Evolutionary conservation across 2,329 filamentous ascomycete species (phyloP).

Genomic region (Venturia aucupariae): DNA sequence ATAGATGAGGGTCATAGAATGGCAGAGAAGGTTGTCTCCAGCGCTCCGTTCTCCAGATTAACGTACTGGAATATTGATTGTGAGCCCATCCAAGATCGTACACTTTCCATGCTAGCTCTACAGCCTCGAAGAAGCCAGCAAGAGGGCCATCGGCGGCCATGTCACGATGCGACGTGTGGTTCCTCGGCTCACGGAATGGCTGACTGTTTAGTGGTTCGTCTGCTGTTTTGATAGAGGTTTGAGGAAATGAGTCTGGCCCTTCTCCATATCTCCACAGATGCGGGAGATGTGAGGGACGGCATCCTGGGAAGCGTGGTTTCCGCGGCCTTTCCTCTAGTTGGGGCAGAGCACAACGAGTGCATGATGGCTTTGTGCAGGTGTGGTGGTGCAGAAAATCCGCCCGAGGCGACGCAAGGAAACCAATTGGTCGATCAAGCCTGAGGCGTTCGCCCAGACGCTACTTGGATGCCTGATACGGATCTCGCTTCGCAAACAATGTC

Average conservation of each 20-base stretch:
- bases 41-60: not conserved
- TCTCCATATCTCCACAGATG: not conserved
- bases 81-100: slow-evolving; percentile 1
- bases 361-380: not conserved
- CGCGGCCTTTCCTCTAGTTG: not conserved
- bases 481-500: too few species aligned
- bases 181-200: too few species aligned
- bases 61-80: not conserved
- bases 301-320: not conserved
- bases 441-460: not conserved
- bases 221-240: too few species aligned
- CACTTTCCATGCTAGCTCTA: not conserved
- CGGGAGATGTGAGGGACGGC: not conserved
- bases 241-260: too few species aligned
- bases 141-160: not conserved
- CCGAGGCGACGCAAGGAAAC: too few species aligned
- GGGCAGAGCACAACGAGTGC: not conserved
- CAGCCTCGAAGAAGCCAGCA: not conserved
- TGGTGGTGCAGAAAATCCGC: not conserved
- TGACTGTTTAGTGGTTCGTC: too few species aligned
- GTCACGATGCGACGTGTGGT: not conserved
- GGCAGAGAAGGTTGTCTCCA: not conserved
- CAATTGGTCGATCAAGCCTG: not conserved
- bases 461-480: too few species aligned
- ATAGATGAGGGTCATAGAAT: not conserved